A percentile compares a stretch with the other conserved stretches of the same genome.
Conservation (phyloP, 208 protist genomes). For the Acanthamoeba royreba region DNA sequence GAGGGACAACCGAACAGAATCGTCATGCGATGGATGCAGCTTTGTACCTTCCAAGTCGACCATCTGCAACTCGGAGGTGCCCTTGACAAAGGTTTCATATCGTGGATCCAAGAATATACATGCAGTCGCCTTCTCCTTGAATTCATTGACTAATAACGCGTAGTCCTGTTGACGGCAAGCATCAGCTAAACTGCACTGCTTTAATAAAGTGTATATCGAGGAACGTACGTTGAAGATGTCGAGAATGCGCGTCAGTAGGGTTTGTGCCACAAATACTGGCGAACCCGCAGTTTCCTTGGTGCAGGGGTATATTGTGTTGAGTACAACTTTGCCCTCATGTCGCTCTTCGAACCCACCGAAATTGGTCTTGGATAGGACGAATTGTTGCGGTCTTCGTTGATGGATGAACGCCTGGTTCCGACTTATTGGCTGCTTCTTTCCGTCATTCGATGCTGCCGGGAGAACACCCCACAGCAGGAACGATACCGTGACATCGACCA, state of each 20-base stretch:
- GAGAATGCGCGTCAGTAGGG: background rate
- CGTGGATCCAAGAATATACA: background rate
- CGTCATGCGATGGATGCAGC: no score
- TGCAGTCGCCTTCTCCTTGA: background rate
- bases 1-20: no score
- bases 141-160: background rate
- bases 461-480: constrained; percentile 31
- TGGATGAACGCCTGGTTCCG: background rate
- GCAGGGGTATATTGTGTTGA: background rate
- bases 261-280: background rate
- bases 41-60: background rate
- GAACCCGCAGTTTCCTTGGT: background rate
- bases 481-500: background rate
- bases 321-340: background rate
- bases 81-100: constrained; percentile 9
- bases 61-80: background rate
- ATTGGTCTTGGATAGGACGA: background rate
- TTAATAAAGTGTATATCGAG: background rate
- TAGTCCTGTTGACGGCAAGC: background rate
- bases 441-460: background rate
- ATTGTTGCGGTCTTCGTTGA: background rate
- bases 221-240: background rate
- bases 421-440: background rate
- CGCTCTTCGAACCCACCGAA: background rate
- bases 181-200: background rate